Base-by-base conservation (phyloP, 768 basidiomycete species). In the Mycena galericulata region DNA sequence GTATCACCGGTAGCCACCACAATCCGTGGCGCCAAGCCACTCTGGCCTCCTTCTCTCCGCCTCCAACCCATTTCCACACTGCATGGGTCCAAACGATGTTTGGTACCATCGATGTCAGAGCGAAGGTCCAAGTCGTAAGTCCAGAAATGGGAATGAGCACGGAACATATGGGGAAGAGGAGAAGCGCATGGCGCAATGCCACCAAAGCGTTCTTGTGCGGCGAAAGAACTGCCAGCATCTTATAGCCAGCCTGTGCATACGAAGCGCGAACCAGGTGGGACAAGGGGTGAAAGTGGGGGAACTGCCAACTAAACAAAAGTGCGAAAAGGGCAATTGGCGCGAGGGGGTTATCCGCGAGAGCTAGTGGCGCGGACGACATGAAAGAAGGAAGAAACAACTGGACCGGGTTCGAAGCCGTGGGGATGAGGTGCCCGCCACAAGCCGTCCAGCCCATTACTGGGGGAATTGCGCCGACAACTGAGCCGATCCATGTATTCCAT, bases 391-490 rank as follows among this genome's bases (percentile, higher is more conserved):
- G 86, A 77, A 88, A 90, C 34, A 88, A 73, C 18, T 86, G 79
- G 60, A 90, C 66, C 0, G 92, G 89, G 73, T 92, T 85, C 41
- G 84, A 77, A 0, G 86, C 65, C 15, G 86, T 84, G 1, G 95
- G 93, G 68, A 93, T 79, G 12, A 97, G 77, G 18, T 86, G 82
- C 24, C 93, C 95, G 1, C 96, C 96, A 65, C 93, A 94, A 1
- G 97, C 98, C 9, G 97, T 91, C 97, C 97, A 99, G 45, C 97
- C 97, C 93, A 99, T 98, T 51, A 99, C 80, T 2, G 97, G 96
- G 4, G 97, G 98, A 6, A 98, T 84, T 1, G 85, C 96, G 41
- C 97, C 97, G 4, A 99, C 97, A 27, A 99, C 84, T 0, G 95
- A 87, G 11, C 97, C 97, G 24, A 97, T 89, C 97, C 97, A 98